Base-by-base conservation (phyloP, 257 asterid genomes). In the Ilex aquifolium region DNA sequence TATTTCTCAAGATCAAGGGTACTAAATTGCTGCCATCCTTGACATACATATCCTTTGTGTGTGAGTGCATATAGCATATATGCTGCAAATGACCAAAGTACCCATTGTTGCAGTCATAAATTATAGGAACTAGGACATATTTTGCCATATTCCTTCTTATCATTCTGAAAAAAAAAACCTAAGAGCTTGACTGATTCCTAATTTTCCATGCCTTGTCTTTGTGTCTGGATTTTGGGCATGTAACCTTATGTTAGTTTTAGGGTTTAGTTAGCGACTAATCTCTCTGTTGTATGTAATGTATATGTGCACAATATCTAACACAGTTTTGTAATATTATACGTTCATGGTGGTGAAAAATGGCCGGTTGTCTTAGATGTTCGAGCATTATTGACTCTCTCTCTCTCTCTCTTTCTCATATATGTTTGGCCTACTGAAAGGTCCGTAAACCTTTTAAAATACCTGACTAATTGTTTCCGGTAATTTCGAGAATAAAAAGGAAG, bases 181-280 rank as follows among this genome's bases (percentile, higher is more conserved):
- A 1, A 49, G n/a, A 11, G 17, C 14, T n/a, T n/a, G n/a, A 12
- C 54, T 49, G n/a, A 49, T 3, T 49, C 17, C 17, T 49, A 49
- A 49, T 49, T 49, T 4, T 56, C 46, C 42, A 65, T 65, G 68
- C 79, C 62, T 50, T 61, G 69, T 62, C 17, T 59, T 61, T 58
- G 16, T 56, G 29, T 61, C 69, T 65, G 69, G 72, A 65, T 65
- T 65, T 69, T 65, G 15, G 71, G 79, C 72, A 60, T 65, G 61
- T 32, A 15, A 31, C 46, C 46, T 17, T 13, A 17, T 56, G 57
- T 39, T 40, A 72, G 44, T 64, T 66, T 44, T 73, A 77, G 76
- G 74, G 50, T 59, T 66, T 72, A 69, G 61, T 10, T 65, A 13
- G 68, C 44, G 70, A 70, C 71, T 53, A 57, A 29, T n/a, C 32